Conservation (phyloP, 1,284 basidiomycete genomes). For the Calocybe gambosa region DNA sequence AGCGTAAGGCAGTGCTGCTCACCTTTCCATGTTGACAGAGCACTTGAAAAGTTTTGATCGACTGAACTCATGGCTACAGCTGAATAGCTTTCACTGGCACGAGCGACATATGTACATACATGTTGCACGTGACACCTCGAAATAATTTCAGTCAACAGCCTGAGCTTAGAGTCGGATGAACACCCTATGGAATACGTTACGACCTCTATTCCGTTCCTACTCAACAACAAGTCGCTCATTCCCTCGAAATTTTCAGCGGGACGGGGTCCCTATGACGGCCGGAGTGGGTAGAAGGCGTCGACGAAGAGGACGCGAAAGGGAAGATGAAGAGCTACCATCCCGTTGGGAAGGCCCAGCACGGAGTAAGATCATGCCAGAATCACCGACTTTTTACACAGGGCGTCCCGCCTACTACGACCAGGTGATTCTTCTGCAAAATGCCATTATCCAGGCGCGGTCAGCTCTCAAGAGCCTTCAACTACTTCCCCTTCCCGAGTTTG, state of each 20-base stretch:
- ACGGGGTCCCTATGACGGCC: not conserved
- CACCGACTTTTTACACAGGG: slow-evolving; percentile 87
- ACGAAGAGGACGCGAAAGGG: slow-evolving; percentile 8
- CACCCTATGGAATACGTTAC: slow-evolving; percentile 23
- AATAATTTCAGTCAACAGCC: too few relatives aligned
- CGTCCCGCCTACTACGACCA: slow-evolving; percentile 74
- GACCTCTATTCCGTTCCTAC: slow-evolving; percentile 19
- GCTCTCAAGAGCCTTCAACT: slow-evolving; percentile 66
- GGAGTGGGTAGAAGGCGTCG: slow-evolving; percentile 8
- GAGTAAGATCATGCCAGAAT: slow-evolving; percentile 34
- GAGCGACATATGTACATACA: too few relatives aligned
- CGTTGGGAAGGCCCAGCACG: slow-evolving; percentile 9
- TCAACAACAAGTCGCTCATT: slow-evolving; percentile 20
- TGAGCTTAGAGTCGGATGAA: too few relatives aligned
- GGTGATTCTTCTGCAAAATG: slow-evolving; percentile 61
- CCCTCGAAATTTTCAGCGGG: slow-evolving; percentile 7
- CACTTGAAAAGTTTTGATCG: slow-evolving; percentile 81
- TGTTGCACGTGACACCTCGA: not conserved
- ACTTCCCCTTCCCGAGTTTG: slow-evolving; percentile 71
- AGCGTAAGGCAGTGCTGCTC: slow-evolving; percentile 14
- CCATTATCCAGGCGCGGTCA: slow-evolving; percentile 51
- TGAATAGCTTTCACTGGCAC: too few relatives aligned
- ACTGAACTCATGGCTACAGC: slow-evolving; percentile 28
- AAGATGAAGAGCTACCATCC: slow-evolving; percentile 8
- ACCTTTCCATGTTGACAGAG: slow-evolving; percentile 86